Evolutionary conservation across 495 filamentous ascomycete species (phyloP), one percentile per base, ranked within the genome.

Genomic region (Pyrenopolyporus hunteri): DNA sequence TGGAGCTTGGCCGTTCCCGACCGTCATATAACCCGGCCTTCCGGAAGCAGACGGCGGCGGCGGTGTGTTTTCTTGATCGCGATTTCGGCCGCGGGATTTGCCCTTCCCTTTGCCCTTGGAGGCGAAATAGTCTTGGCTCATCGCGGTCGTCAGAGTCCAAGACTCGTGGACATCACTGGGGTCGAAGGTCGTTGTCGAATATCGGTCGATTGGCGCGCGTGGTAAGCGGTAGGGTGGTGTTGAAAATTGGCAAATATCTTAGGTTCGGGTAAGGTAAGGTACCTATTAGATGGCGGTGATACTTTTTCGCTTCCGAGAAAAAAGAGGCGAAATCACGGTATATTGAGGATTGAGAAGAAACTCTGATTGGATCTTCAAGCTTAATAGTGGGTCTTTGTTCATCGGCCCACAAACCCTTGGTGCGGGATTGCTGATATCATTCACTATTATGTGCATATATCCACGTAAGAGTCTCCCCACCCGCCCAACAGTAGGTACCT

Each of bases 1-100:
- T 45, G 92, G 91, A 28, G 89, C 87, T 35, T 88, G 87, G 22
- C 91, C 92, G 61, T 82, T 85, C 37, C 92, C 92, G 29, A 97
- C 91, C 7, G 91, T 96, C 88, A 93, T 89, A 74, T 92, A 97
- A 11, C 80, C 77, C 28, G 89, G 89, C 37, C 79, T 64, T 52
- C 75, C 51, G 17, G 68, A 42, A 33, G 72, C 22, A 25, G 49
- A 44, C 11, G 72, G 64, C 60, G 64, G 48, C 31, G 64, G 64
- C 32, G 65, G 64, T 35, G 43, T 25, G 26, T 49, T 42, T 44
- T 61, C 59, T 17, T 57, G 32, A 16, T 50, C 52, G n/a, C 16
- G n/a, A 47, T 29, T 16, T 48, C 63, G 61, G 61, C 57, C 23
- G 39, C 40, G 52, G 59, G 74, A 71, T 69, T 76, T 75, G 29